Evolutionary conservation across 2,329 filamentous ascomycete genomes (phyloP).

Genomic region (Fusarium cicatricum): DNA sequence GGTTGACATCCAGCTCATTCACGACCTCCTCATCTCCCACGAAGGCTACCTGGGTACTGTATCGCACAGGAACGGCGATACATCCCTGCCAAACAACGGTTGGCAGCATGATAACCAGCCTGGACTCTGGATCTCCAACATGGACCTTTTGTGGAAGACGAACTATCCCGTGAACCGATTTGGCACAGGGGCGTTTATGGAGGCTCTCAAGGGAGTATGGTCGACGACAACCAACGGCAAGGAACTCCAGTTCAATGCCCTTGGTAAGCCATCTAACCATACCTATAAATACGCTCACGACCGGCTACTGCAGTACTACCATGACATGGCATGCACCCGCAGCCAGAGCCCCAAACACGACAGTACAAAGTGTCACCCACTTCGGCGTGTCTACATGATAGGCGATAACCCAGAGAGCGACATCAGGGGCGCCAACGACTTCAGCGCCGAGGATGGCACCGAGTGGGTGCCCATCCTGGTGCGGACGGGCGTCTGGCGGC

Average conservation of each 20-base stretch:
- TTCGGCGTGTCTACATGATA: conserved; percentile 89
- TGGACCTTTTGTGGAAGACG: conserved; percentile 89
- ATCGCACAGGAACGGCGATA: conserved; percentile 74
- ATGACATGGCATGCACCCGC: conserved; percentile 37
- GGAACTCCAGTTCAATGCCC: conserved; percentile 68
- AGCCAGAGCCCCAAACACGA: conserved; percentile 21
- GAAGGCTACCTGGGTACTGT: conserved; percentile 83
- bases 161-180: conserved; percentile 85
- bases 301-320: conserved; percentile 64
- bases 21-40: conserved; percentile 82
- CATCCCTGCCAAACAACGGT: conserved; percentile 72
- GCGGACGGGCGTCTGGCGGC: conserved; percentile 77
- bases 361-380: conserved; percentile 51
- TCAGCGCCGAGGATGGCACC: conserved; percentile 70
- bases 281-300: conserved; percentile 87
- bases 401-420: conserved; percentile 92
- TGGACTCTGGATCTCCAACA: conserved; percentile 85
- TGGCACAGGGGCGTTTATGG: conserved; percentile 90
- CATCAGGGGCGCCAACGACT: conserved; percentile 86
- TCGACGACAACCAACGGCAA: conserved; percentile 70
- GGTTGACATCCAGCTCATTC: conserved; percentile 83
- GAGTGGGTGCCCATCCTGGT: conserved; percentile 82
- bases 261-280: conserved; percentile 81
- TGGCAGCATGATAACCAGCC: conserved; percentile 87
- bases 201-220: conserved; percentile 84